phyloP scores from a whole-genome alignment of 257 asterid species.

The Solanum phureja region DNA sequence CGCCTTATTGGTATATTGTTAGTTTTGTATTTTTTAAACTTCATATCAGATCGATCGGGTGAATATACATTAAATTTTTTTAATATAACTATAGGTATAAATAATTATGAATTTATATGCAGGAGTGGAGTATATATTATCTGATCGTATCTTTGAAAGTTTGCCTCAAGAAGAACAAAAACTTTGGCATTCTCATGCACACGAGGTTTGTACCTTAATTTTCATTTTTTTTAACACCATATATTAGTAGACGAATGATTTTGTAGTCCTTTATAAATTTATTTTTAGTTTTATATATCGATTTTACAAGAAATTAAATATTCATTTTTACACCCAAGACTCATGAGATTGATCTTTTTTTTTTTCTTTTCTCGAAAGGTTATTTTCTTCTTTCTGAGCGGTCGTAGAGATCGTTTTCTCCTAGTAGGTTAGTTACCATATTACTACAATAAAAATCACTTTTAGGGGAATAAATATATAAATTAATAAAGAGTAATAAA shows the following conservation, averaged over 20 bases:
- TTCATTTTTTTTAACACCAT: neutral
- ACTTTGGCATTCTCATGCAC: conserved; percentile 86
- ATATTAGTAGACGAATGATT: too few relatives aligned
- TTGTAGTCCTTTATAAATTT: neutral
- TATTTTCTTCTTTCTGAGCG: too few relatives aligned
- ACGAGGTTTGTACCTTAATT: conserved; percentile 27
- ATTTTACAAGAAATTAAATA: too few relatives aligned
- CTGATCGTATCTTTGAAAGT: conserved; percentile 37
- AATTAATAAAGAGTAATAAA: neutral
- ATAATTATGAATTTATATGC: neutral
- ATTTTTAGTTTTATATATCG: neutral
- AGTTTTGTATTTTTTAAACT: neutral
- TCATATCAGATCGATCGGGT: too few relatives aligned
- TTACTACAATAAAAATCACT: neutral
- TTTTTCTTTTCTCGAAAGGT: too few relatives aligned
- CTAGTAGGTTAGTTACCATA: neutral
- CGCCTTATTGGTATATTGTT: conserved; percentile 56
- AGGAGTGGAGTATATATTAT: conserved; percentile 79
- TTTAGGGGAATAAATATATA: neutral
- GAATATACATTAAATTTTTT: too few relatives aligned
- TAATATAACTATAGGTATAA: neutral
- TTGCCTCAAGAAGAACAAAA: conserved; percentile 69
- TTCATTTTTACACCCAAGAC: too few relatives aligned
- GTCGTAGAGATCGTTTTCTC: neutral
- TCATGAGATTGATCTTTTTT: too few relatives aligned